Evolutionary conservation across 2,329 filamentous ascomycete genomes (phyloP), one percentile per base, ranked within the genome.

Genomic region (Anthostomella pinea): DNA sequence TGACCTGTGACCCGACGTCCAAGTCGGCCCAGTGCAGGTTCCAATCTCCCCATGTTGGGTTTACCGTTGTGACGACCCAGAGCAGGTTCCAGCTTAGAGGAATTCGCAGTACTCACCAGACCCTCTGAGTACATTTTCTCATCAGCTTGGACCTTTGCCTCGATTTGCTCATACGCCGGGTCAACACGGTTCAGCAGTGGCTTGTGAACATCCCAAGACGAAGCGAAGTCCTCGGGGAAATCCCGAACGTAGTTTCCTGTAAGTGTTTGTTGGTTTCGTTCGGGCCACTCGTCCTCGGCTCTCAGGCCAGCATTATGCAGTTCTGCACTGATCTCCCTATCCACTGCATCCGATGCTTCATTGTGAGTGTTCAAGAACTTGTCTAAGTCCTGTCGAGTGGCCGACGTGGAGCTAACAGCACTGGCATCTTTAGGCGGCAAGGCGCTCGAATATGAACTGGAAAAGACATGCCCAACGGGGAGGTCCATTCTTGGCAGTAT

Each of bases 221-320:
- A 52, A 0, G 63, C 48, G 36, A 73, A 75, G 3, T 76, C 72
- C 39, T 77, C 71, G 0, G 72, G 70, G 39, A 76, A 77, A 49
- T 77, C 73, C 20, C 65, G 67, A 7, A 58, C 56, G 42, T 67
- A 75, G 43, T 69, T 72, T 4, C 72, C 73, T 7, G 68, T 73
- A 31, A 75, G 26, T 18, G 22, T 38, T 20, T 40, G 36, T 45
- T 48, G 40, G 18, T 35, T 45, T 40, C 39, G 31, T 35, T 48
- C 39, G 31, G 48, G 51, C 13, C 41, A 44, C 8, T 53, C 35
- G 25, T 52, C 45, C 21, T 46, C 50, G n/a, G 39, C 37, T n/a
- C 37, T 51, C 16, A 38, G 37, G 16, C 40, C 54, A 45, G 25
- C 38, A 30, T 37, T 41, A 28, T 49, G 51, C 18, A 62, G 30